Base-by-base conservation (phyloP, 2,329 filamentous ascomycete species). In the Myotisia sp. region DNA sequence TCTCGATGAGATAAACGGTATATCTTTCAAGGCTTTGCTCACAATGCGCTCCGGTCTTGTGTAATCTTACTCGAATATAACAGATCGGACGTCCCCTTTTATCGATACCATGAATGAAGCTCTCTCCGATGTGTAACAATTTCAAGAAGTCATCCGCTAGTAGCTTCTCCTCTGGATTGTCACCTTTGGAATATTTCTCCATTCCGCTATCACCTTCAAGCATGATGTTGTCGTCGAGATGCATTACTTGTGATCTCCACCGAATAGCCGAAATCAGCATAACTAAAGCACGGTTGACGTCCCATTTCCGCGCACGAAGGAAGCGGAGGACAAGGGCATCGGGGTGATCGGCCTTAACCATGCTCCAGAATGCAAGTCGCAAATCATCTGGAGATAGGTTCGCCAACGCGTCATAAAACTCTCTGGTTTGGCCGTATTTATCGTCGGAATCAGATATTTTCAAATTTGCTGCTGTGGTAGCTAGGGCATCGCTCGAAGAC, bases 241-340 rank as follows among this genome's bases (percentile, higher is more conserved):
- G 75, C 68, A 90, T 79, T 39, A 92, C 83, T 23, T 70, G 67
- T 37, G 75, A 62, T 44, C 90, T 75, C 90, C 90, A 98, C 54
- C 83, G 79, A 71, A 95, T 82, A 1, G 90, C 93, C 2, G 84
- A 84, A 27, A 98, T 71, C 55, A 94, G 63, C 90, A 98, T 98
- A 44, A 93, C 71, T 17, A 95, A 67, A 3, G 90, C 90, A 53
- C 84, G 85, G 33, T 93, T 79, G 12, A 93, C 76, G 51, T 98
- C 84, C 90, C 90, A 98, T 59, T 92, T 92, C 29, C 85, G 70
- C n/a, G 85, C 85, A 33, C 85, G 70, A 37, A 93, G 64, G 56
- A 92, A 93, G 26, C 85, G 75, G 37, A 93, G 62, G 10, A 87
- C 62, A 12, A 92, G 64, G 2, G 78, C 79, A 59, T 98, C 90